A percentile compares a stretch with the other conserved stretches of the same genome.
phyloP scores from a whole-genome alignment of 441 rosid genomes.

The Eruca vesicaria region DNA sequence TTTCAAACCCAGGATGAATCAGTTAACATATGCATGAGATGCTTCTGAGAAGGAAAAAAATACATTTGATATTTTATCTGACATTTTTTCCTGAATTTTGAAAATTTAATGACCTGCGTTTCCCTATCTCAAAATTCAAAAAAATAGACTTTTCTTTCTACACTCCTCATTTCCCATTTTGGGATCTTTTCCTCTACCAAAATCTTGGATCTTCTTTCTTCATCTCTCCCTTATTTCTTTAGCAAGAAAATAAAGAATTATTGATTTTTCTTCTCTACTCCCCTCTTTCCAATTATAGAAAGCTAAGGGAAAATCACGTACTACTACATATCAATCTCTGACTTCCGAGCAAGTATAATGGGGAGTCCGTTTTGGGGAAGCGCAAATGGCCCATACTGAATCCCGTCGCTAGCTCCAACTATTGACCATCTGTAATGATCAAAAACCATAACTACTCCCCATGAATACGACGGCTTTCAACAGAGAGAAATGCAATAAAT shows the following conservation, averaged over 20 bases:
- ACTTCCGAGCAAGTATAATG: conserved; percentile 55
- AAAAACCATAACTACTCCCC: not conserved
- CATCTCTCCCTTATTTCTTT: not conserved
- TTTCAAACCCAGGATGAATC: not conserved
- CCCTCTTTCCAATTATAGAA: conserved; percentile 3
- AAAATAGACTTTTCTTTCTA: not conserved
- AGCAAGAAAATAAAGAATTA: conserved; percentile 3
- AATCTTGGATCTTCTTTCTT: not conserved
- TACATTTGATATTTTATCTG: not conserved
- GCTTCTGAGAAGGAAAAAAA: not conserved
- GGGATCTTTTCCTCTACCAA: conserved; percentile 1
- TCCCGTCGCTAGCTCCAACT: conserved; percentile 64
- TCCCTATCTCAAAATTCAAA: not conserved
- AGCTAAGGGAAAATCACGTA: not conserved
- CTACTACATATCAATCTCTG: conserved; percentile 8
- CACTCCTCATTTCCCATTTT: conserved; percentile 24
- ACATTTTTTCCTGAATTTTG: not conserved
- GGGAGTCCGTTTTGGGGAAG: conserved; percentile 96
- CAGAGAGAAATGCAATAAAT: not conserved
- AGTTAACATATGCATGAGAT: not conserved
- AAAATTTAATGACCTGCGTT: not conserved
- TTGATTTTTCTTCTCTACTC: not conserved
- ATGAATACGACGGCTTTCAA: not conserved
- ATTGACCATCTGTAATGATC: conserved; percentile 61
- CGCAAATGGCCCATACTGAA: conserved; percentile 96